phyloP scores from a whole-genome alignment of 2,329 filamentous ascomycete genomes.

The Pseudogymnoascus sp. region DNA sequence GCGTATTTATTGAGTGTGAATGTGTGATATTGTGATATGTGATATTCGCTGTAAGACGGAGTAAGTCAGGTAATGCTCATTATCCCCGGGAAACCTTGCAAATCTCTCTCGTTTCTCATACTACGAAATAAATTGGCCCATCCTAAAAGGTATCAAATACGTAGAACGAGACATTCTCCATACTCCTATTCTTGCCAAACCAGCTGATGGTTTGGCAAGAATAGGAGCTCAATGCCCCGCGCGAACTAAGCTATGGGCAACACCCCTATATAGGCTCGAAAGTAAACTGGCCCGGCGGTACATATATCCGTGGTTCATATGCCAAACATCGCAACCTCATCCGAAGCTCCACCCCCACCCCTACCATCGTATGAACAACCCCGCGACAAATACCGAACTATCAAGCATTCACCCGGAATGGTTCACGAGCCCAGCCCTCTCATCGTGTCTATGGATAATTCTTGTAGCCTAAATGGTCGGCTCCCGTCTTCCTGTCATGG shows the following conservation, averaged over 20 bases:
- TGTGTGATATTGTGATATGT: background rate
- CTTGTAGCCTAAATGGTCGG: background rate
- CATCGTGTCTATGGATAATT: background rate
- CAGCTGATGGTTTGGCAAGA: too few species aligned
- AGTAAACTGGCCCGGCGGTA: background rate
- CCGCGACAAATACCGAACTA: background rate
- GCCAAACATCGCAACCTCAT: background rate
- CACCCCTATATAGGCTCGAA: background rate
- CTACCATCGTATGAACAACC: background rate
- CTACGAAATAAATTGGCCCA: background rate
- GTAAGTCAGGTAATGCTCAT: background rate
- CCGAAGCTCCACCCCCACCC: background rate
- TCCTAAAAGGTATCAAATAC: background rate
- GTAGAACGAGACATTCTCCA: background rate
- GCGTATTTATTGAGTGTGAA: constrained; percentile 4
- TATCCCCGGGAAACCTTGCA: background rate
- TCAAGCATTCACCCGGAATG: background rate
- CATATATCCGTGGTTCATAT: background rate
- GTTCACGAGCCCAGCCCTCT: background rate
- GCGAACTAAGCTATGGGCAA: background rate
- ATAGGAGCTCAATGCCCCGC: background rate
- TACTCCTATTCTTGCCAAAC: background rate
- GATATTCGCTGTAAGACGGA: background rate
- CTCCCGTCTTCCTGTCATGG: background rate
- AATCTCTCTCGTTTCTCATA: background rate